Percentiles rank a stretch among this genome's conserved stretches.
Evolutionary conservation across 352 stramenopile species (phyloP).

Genomic region (Phytopythium aichiense): DNA sequence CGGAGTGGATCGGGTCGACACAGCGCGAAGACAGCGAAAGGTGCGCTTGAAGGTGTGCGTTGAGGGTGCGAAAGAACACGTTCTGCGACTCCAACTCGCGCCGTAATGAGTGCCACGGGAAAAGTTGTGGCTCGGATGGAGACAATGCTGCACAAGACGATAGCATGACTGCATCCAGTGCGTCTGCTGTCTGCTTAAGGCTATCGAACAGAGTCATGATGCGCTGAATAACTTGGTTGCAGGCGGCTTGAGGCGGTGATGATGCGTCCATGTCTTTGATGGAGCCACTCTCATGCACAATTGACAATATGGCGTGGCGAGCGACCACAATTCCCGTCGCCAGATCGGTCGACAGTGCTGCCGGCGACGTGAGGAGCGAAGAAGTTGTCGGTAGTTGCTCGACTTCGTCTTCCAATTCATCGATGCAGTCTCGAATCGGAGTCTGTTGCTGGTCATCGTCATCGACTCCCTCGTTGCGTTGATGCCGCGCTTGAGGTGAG

Average conservation of each 20-base stretch:
- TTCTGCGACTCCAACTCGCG: slow-evolving; percentile 13
- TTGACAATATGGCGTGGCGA: background rate
- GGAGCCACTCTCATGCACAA: background rate
- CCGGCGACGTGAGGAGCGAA: background rate
- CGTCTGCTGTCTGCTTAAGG: slow-evolving; percentile 1
- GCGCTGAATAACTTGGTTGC: background rate
- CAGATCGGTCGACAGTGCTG: background rate
- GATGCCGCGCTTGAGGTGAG: background rate
- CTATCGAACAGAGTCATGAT: background rate
- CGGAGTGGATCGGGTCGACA: background rate
- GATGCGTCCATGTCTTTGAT: background rate
- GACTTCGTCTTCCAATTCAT: background rate
- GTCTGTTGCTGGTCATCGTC: background rate
- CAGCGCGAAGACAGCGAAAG: background rate
- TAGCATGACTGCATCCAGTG: background rate
- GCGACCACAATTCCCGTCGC: background rate
- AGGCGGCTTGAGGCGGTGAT: background rate
- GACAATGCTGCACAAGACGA: background rate
- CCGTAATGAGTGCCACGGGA: slow-evolving; percentile 19
- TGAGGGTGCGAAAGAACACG: slow-evolving; percentile 11
- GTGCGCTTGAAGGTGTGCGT: background rate
- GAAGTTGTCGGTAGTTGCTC: background rate
- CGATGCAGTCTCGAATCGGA: background rate
- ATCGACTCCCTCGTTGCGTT: background rate
- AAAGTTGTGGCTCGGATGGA: slow-evolving; percentile 4